A percentile compares a stretch with the other conserved stretches of the same genome.
phyloP scores from a whole-genome alignment of 768 basidiomycete genomes.

The Chalciporus sphaerocephalus region DNA sequence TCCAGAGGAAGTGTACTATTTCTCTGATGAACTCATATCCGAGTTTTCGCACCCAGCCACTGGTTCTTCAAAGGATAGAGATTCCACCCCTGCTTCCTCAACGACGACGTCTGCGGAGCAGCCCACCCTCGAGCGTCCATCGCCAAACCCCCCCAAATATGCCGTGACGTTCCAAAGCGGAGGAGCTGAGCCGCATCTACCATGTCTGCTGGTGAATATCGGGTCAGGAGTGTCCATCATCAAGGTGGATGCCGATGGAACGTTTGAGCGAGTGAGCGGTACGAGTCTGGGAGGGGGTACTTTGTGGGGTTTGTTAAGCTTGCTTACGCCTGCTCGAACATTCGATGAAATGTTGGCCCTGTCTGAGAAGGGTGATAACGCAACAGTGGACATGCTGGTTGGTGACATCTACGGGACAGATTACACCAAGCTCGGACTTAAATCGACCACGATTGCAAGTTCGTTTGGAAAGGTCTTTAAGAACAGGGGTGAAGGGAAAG shows the following conservation, averaged over 20 bases:
- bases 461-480: conserved; percentile 99
- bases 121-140: conserved; percentile 68
- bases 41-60: conserved; percentile 40
- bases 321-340: conserved; percentile 89
- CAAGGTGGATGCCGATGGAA: conserved; percentile 93
- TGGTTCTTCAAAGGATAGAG: conserved; percentile 2
- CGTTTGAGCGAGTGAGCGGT: conserved; percentile 93
- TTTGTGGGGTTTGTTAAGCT: conserved; percentile 90
- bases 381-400: conserved; percentile 95
- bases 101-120: conserved; percentile 8
- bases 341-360: conserved; percentile 98
- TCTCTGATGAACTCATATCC: conserved; percentile 95
- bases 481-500: conserved; percentile 53
- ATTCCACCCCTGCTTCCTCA: conserved; percentile 6
- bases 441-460: conserved; percentile 96
- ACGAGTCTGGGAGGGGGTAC: conserved; percentile 97
- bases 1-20: conserved; percentile 97
- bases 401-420: conserved; percentile 99
- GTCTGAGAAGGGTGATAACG: conserved; percentile 92
- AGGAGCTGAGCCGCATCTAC: conserved; percentile 80
- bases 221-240: conserved; percentile 97
- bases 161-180: conserved; percentile 82
- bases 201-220: conserved; percentile 96
- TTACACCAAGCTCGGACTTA: conserved; percentile 90
- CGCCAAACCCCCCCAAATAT: conserved; percentile 85